Percentiles rank a stretch among this genome's conserved stretches.
Conservation (phyloP, 2,329 filamentous ascomycete genomes). For the Beauveria scarabaeidicola region DNA sequence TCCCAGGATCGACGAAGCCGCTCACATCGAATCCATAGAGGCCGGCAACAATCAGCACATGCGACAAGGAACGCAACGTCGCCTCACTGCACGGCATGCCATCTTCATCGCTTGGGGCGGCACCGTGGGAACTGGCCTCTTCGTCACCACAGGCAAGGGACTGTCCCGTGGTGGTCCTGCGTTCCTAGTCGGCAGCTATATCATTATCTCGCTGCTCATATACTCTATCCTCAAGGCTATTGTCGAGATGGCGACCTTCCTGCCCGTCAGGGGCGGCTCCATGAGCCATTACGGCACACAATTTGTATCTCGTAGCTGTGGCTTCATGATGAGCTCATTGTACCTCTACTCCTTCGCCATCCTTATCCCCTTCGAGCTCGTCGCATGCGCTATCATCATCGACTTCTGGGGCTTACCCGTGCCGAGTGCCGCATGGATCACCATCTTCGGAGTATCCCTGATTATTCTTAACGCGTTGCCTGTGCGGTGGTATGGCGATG, state of each 20-base stretch:
- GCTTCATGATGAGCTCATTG: conserved; percentile 4
- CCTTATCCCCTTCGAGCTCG: not conserved
- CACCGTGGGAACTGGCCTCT: too few relatives aligned
- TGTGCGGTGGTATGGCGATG: conserved; percentile 1
- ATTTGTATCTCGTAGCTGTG: not conserved
- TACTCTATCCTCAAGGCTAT: too few relatives aligned
- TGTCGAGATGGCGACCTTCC: not conserved
- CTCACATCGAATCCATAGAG: too few relatives aligned
- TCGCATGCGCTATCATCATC: not conserved
- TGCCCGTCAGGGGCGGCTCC: not conserved
- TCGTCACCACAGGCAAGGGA: too few relatives aligned
- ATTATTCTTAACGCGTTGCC: not conserved
- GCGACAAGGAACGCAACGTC: too few relatives aligned
- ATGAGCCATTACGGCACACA: not conserved
- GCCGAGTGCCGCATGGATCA: not conserved
- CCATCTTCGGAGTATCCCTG: not conserved
- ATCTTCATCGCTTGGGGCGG: too few relatives aligned
- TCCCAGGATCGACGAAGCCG: too few relatives aligned
- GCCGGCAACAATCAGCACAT: too few relatives aligned
- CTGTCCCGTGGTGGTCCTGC: too few relatives aligned
- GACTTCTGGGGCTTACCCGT: not conserved
- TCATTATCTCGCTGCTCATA: too few relatives aligned
- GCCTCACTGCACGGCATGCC: too few relatives aligned
- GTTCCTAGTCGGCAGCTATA: too few relatives aligned
- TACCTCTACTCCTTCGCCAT: conserved; percentile 7